phyloP scores from a whole-genome alignment of 257 asterid species.

The Nyctanthes arbortristis region DNA sequence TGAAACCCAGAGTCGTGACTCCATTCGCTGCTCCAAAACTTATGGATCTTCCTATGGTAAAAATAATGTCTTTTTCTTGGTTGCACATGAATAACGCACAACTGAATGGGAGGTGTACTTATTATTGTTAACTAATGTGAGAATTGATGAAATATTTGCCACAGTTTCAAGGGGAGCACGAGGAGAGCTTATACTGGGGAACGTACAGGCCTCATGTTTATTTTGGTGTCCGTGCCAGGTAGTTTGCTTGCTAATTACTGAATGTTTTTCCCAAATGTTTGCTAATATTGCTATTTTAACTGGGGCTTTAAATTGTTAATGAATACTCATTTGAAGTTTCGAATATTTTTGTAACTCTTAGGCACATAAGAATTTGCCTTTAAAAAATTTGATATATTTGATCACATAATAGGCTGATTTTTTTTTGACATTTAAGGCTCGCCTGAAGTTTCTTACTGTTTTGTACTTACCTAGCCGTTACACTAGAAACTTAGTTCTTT shows the following conservation, averaged over 20 bases:
- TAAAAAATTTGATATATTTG: not conserved
- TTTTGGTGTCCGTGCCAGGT: slow-evolving; percentile 94
- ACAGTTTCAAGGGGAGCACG: slow-evolving; percentile 95
- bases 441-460: slow-evolving; percentile 11
- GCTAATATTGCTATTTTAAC: not conserved
- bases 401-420: not conserved
- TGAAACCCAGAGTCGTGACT: slow-evolving; percentile 68
- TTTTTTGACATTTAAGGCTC: not conserved
- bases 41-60: slow-evolving; percentile 92
- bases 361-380: not conserved
- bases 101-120: not conserved
- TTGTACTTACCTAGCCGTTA: not conserved
- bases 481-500: not conserved
- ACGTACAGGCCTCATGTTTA: slow-evolving; percentile 94
- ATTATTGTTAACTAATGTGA: not conserved
- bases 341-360: not conserved
- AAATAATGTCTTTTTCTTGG: not conserved
- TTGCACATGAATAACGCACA: slow-evolving; percentile 1
- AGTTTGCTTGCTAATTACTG: slow-evolving; percentile 12
- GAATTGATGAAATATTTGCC: slow-evolving; percentile 18
- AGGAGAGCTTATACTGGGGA: slow-evolving; percentile 97
- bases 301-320: not conserved
- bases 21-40: slow-evolving; percentile 94
- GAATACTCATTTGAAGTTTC: not conserved
- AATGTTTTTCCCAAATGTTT: not conserved